Conservation (phyloP, 495 filamentous ascomycete species). For the Chaetomidium leptoderma region DNA sequence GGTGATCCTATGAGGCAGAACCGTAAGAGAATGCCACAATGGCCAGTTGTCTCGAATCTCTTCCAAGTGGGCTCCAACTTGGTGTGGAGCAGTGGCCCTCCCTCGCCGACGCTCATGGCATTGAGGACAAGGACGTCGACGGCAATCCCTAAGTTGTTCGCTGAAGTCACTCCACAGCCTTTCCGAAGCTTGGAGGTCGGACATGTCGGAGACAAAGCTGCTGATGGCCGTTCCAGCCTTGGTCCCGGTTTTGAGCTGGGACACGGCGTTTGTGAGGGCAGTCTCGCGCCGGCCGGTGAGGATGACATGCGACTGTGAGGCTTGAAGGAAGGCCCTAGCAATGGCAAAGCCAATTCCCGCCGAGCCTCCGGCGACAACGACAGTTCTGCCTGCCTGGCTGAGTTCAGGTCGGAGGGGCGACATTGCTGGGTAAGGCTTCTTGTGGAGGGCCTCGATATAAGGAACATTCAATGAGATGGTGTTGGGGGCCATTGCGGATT, state of each 20-base stretch:
- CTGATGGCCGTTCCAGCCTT: constrained; percentile 22
- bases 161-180: constrained; percentile 35
- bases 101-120: constrained; percentile 21
- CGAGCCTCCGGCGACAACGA: constrained; percentile 47
- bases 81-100: constrained; percentile 7
- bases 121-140: constrained; percentile 44
- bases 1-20: too few species aligned
- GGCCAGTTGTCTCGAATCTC: constrained; percentile 25
- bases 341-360: constrained; percentile 38
- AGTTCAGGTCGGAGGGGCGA: constrained; percentile 34
- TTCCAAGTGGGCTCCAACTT: constrained; percentile 29
- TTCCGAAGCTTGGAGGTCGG: constrained; percentile 21
- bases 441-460: constrained; percentile 30
- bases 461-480: constrained; percentile 3
- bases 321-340: constrained; percentile 34
- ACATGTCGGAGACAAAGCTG: constrained; percentile 26
- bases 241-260: constrained; percentile 18
- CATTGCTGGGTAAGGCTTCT: constrained; percentile 41
- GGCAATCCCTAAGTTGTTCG: constrained; percentile 23
- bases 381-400: constrained; percentile 41
- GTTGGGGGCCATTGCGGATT: neutral
- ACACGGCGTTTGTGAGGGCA: constrained; percentile 13
- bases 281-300: constrained; percentile 30
- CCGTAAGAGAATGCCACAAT: too few species aligned
- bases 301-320: constrained; percentile 33